phyloP scores from a whole-genome alignment of 2,329 filamentous ascomycete genomes.

The Penicillium sp. region DNA sequence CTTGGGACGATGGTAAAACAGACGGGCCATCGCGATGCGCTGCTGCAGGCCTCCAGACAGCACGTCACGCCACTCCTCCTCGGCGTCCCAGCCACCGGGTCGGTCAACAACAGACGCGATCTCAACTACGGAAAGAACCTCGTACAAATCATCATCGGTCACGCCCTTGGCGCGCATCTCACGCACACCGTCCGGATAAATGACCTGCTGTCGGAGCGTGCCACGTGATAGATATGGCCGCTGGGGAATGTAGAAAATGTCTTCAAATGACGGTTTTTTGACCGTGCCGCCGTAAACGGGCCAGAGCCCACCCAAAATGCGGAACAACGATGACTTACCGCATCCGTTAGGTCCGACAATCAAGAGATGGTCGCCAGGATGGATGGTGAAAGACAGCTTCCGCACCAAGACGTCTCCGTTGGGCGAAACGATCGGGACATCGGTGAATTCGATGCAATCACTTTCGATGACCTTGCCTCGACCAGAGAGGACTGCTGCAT shows the following conservation, averaged over 20 bases:
- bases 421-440: conserved; percentile 93
- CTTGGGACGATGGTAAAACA: conserved; percentile 87
- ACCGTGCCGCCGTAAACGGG: conserved; percentile 95
- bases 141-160: conserved; percentile 72
- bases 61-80: conserved; percentile 94
- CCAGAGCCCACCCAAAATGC: conserved; percentile 93
- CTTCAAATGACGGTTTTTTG: conserved; percentile 80
- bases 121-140: conserved; percentile 71
- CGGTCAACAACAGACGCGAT: conserved; percentile 77
- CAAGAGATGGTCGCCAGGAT: conserved; percentile 80
- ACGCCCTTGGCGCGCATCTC: conserved; percentile 81
- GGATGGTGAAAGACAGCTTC: conserved; percentile 79
- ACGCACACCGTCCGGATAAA: conserved; percentile 83
- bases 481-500: conserved; percentile 74
- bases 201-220: conserved; percentile 91
- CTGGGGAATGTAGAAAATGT: conserved; percentile 98
- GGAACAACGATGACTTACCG: conserved; percentile 92
- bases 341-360: conserved; percentile 97
- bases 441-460: conserved; percentile 73
- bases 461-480: conserved; percentile 79
- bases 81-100: conserved; percentile 81
- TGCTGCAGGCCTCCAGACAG: conserved; percentile 90
- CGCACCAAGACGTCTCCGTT: conserved; percentile 90
- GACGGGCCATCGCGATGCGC: conserved; percentile 88
- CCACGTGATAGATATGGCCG: conserved; percentile 88